Percentiles rank a stretch among this genome's conserved stretches.
Conservation (phyloP, 768 basidiomycete genomes). For the Cystofilobasidium ferigula region DNA sequence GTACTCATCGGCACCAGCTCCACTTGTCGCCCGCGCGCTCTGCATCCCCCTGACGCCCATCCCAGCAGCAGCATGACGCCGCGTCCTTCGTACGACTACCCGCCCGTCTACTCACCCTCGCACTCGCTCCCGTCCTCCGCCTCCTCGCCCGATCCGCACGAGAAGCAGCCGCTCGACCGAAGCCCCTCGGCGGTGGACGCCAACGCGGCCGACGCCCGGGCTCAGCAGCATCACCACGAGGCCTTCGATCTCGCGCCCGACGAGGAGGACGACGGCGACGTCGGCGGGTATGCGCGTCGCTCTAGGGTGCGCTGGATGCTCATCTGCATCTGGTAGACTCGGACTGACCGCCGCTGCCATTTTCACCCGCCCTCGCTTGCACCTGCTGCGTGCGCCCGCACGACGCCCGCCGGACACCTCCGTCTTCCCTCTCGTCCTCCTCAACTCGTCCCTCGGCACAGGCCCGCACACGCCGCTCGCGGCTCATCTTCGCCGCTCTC, state of each 20-base stretch:
- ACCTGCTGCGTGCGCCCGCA: too few species aligned
- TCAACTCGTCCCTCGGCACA: not conserved
- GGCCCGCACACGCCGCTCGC: conserved; percentile 5
- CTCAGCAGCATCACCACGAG: not conserved
- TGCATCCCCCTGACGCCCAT: too few species aligned
- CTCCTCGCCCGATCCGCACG: too few species aligned
- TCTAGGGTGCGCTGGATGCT: not conserved
- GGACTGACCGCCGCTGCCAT: not conserved
- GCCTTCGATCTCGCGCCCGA: not conserved
- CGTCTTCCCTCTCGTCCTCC: not conserved
- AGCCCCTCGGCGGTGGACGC: too few species aligned
- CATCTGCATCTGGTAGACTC: too few species aligned
- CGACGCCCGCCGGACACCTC: not conserved
- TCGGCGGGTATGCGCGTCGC: not conserved
- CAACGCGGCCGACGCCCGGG: not conserved
- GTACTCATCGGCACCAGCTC: too few species aligned
- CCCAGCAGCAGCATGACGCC: too few species aligned
- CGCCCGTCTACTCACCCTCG: too few species aligned
- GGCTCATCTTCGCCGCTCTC: conserved; percentile 48
- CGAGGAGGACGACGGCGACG: not conserved
- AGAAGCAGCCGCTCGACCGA: too few species aligned
- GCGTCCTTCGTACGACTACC: too few species aligned
- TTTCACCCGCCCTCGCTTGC: not conserved
- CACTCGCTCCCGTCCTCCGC: too few species aligned
- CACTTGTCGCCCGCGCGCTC: too few species aligned